Base-by-base conservation (phyloP, 2,329 filamentous ascomycete genomes). In the Graphilbum fragrans region DNA sequence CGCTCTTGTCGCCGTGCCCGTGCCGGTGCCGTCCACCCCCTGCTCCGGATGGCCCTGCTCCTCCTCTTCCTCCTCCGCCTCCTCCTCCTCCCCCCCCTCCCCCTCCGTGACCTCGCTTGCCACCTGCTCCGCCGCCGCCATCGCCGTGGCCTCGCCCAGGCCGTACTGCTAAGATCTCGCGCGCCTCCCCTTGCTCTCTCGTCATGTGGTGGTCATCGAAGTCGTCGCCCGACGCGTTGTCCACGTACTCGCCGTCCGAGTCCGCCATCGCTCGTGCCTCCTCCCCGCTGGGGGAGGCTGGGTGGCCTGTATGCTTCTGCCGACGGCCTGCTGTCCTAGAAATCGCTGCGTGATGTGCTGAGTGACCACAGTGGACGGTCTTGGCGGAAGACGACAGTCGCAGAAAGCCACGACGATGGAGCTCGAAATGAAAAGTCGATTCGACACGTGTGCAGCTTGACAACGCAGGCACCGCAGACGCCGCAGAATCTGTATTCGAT, bases 201-300 rank as follows among this genome's bases (percentile, higher is more conserved):
- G 59, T 63, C 49, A 67, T 61, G 35, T 61, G 64, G 50, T 70
- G 64, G 50, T 66, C 65, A 47, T 66, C 63, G 45, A 77, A 66
- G 48, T 81, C 80, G 52, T 82, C 79, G 51, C 81, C 78, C 20
- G 77, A 81, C 56, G 69, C 65, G 52, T 73, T 72, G 45, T 76
- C 72, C 46, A 81, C 70, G 56, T 76, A 84, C 50, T 84, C 80
- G 58, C 75, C 80, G 55, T 85, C 81, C 17, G 80, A 84, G 60
- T 83, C 80, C 42, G 78, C 77, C 81, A 85, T 85, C 32, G 29
- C 16, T 29, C 25, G 25, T 29, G 8, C 29, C 10, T 16, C 29
- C 29, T 16, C 14, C 9, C 8, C 25, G 25, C 25, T 29, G n/a
- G n/a, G n/a, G n/a, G n/a, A n/a, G n/a, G n/a, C n/a, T n/a, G n/a